These are phyloP conservation scores for Lodderomyces parapsilosis DNA, from an alignment of 1,139 yeast species.

Conservation along the genomic window DNA sequence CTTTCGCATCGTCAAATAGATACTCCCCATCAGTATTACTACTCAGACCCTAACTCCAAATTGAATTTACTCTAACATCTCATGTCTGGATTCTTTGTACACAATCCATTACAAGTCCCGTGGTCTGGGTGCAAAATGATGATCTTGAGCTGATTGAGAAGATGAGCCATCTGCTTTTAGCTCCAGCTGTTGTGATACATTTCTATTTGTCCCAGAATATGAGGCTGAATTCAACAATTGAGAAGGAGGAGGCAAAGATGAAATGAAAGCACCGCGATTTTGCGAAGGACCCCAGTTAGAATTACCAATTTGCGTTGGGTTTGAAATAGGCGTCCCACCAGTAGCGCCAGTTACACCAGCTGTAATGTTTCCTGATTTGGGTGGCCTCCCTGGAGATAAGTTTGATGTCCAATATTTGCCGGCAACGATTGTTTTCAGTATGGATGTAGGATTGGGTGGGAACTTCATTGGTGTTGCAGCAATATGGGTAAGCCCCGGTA, in stretches of 20 bases:
- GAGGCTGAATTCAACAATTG: not conserved
- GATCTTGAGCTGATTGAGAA: not conserved
- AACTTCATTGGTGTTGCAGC: not conserved
- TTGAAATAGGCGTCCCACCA: not conserved
- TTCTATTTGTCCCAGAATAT: not conserved
- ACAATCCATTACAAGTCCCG: not conserved
- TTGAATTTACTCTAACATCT: too few relatives aligned
- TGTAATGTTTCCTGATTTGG: too few relatives aligned
- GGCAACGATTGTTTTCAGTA: not conserved
- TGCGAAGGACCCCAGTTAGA: not conserved
- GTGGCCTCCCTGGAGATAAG: too few relatives aligned
- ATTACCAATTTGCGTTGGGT: not conserved
- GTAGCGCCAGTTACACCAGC: not conserved
- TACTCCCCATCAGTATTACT: too few relatives aligned
- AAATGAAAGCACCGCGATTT: not conserved
- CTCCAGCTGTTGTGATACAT: not conserved
- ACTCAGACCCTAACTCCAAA: too few relatives aligned
- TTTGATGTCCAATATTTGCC: not conserved
- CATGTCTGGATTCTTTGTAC: too few relatives aligned
- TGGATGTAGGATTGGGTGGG: not conserved
- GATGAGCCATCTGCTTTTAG: not conserved
- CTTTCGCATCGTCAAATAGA: too few relatives aligned
- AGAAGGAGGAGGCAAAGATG: not conserved
- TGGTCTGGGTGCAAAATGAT: not conserved
- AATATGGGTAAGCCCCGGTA: not conserved